Evolutionary conservation across 1,139 yeast genomes (phyloP).

Genomic region (Pichia sp.): DNA sequence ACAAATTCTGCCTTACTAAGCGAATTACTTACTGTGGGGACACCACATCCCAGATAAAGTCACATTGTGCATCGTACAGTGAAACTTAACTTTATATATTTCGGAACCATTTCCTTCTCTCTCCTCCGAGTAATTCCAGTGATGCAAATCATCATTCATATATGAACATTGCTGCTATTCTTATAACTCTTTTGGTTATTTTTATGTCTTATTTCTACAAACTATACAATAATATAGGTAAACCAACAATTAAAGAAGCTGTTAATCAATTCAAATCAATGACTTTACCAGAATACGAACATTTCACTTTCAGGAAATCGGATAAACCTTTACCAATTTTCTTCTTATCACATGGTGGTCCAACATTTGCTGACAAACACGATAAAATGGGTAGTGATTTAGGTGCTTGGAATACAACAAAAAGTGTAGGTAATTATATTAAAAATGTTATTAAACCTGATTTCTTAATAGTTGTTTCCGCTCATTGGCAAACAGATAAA

Average conservation of each 20-base stretch:
- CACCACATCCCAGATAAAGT: too few species aligned
- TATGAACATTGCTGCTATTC: constrained; percentile 2
- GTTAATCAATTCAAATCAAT: constrained; percentile 10
- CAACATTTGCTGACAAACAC: constrained; percentile 52
- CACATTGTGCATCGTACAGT: too few species aligned
- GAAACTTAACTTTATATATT: too few species aligned
- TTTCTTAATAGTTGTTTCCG: constrained; percentile 58
- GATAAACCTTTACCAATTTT: constrained; percentile 41
- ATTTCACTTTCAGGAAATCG: constrained; percentile 19
- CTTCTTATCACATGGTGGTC: constrained; percentile 76
- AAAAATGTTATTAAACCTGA: constrained; percentile 48
- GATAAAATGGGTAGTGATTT: constrained; percentile 39
- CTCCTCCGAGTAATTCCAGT: too few species aligned
- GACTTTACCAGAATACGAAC: constrained; percentile 14
- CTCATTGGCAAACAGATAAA: constrained; percentile 62
- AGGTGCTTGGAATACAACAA: constrained; percentile 54
- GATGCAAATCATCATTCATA: too few species aligned
- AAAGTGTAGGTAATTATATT: constrained; percentile 45
- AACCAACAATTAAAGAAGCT: constrained; percentile 5
- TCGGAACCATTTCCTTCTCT: too few species aligned
- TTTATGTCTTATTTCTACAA: constrained; percentile 16
- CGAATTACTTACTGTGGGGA: too few species aligned
- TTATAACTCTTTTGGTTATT: constrained; percentile 7
- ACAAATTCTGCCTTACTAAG: background rate
- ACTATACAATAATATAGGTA: constrained; percentile 8